These are phyloP conservation scores for Scheffersomyces parashehatae DNA, from an alignment of 1,139 yeast genomes.

Conservation along the genomic window DNA sequence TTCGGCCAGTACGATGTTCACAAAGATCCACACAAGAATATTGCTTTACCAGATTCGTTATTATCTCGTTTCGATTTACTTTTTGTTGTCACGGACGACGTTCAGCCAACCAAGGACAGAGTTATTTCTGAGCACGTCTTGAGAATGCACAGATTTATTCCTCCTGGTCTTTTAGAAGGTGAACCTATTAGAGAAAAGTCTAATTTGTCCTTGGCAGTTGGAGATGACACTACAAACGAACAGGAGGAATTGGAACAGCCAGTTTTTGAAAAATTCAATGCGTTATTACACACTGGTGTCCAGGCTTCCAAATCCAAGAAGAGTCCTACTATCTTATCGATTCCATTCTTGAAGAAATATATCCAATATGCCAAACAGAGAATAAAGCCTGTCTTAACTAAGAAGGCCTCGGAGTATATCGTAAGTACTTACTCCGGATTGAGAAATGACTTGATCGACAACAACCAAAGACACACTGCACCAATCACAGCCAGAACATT, in stretches of 20 bases:
- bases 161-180: conserved; percentile 90
- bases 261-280: conserved; percentile 80
- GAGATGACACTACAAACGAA: conserved; percentile 53
- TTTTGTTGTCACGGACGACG: conserved; percentile 95
- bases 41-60: conserved; percentile 94
- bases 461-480: conserved; percentile 78
- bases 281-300: conserved; percentile 82
- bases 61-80: conserved; percentile 94
- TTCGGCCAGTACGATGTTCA: conserved; percentile 96
- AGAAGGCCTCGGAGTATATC: conserved; percentile 78
- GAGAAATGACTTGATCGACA: conserved; percentile 76
- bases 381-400: conserved; percentile 76
- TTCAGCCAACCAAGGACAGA: conserved; percentile 81
- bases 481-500: conserved; percentile 98
- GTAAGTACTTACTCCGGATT: conserved; percentile 77
- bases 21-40: conserved; percentile 94
- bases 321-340: conserved; percentile 67
- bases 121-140: conserved; percentile 91
- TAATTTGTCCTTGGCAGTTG: conserved; percentile 74
- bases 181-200: conserved; percentile 86
- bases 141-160: conserved; percentile 87
- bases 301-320: conserved; percentile 35
- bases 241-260: conserved; percentile 54
- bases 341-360: conserved; percentile 87
- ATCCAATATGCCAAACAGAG: conserved; percentile 93